Base-by-base conservation (phyloP, 768 basidiomycete species). In the Termitomyces sp. region DNA sequence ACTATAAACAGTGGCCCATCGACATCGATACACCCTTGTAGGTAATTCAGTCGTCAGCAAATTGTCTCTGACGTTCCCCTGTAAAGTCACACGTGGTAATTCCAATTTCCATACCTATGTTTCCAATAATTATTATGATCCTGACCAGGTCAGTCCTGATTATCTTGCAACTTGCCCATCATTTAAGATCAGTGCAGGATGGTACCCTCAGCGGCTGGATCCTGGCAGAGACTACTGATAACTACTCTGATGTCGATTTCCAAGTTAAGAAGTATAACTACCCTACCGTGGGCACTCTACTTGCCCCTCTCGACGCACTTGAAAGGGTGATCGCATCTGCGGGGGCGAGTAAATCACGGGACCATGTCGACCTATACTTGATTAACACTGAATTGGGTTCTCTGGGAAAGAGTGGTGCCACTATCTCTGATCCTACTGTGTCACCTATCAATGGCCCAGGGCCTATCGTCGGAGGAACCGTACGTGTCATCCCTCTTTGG, bases 91-190 rank as follows among this genome's bases (percentile, higher is more conserved):
- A 1, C 71, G 71, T 59, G 71, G 71, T 61, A 72, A 72, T 61
- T 65, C 68, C 4, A 72, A 72, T 55, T 72, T 72, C 67, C 71
- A 72, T 49, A 68, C 71, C 5, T 72, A 61, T 56, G 71, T 72
- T 8, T 69, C 69, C 37, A 65, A 68, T 46, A 72, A 72, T 47
- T 72, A 71, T 54, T 71, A 72, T 56, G 71, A 72, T 52, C 66
- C 71, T 5, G 67, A 71, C 55, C 64, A 70, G 61, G 65, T 65
- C 14, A 36, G 46, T 46, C 34, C 48, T 50, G 26, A 36, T 26
- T 37, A 46, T 43, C 2, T 26, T 42, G 49, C 26, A 5, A 39
- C 31, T 31, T 7, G 27, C 5, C 37, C n/a, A 22, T 31, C 20
- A 22, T 13, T 22, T 24, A 34, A 46, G 31, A 8, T 36, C 5